Evolutionary conservation across 768 basidiomycete genomes (phyloP), one percentile per base, ranked within the genome.

Genomic region (Amanita muscaria): DNA sequence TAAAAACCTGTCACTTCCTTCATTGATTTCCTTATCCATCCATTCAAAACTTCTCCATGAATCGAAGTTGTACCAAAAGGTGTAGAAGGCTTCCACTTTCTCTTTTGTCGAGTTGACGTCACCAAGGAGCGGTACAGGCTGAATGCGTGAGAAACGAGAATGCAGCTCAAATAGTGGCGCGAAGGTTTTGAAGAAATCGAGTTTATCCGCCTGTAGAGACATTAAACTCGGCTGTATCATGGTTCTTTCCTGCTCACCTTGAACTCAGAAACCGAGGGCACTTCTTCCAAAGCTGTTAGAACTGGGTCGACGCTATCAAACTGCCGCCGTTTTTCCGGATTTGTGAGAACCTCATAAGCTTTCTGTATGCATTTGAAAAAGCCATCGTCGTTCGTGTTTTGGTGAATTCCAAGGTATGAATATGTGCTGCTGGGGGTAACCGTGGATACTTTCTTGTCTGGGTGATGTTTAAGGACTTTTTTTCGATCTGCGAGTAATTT

Each of bases 321-420:
- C 62, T 97, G 92, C 37, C 88, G 81, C 46, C 91, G 80, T 56
- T 82, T 82, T 59, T 97, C 91, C 16, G 79, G 58, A 64, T 94
- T 76, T 35, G 81, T 83, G 46, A 99, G 81, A 32, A 91, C 83
- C 54, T 99, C 96, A 65, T 86, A 78, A n/a, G 94, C 94, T 65
- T 99, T 99, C 68, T 88, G 83, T 53, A 99, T 98, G 63, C 96
- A 99, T 67, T 99, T 99, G 87, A 99, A 99, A 74, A 99, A 98
- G 0, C 82, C 83, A 56, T 99, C 94, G 63, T 97, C 93, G 69
- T 98, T 94, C 47, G 88, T 83, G 55, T 88, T 86, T 54, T 81
- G 79, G 27, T 78, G 77, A 27, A 74, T 65, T 34, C 76, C 79
- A 44, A 69, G 63, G 21, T 84, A 77, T 14, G 64, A 43, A 39